Evolutionary conservation across 2,329 filamentous ascomycete genomes (phyloP).

Genomic region (Bipolaris victoriae): DNA sequence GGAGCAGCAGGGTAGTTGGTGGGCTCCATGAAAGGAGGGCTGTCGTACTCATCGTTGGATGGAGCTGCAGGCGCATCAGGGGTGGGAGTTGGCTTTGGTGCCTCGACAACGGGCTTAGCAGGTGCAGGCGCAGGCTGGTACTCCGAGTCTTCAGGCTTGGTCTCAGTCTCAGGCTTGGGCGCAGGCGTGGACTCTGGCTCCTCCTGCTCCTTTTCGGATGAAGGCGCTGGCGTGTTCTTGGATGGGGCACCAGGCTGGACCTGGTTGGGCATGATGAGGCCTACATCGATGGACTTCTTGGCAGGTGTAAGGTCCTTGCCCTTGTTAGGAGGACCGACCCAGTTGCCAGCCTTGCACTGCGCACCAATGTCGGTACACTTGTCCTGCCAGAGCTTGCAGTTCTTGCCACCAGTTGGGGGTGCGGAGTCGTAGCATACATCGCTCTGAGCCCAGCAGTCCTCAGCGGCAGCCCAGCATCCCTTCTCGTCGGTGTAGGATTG

Average conservation of each 20-base stretch:
- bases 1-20: constrained; percentile 4
- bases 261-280: constrained; percentile 29
- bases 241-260: constrained; percentile 25
- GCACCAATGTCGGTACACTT: constrained; percentile 62
- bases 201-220: constrained; percentile 7
- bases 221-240: constrained; percentile 16
- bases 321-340: constrained; percentile 53
- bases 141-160: too few relatives aligned
- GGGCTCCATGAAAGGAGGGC: constrained; percentile 9
- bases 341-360: constrained; percentile 51
- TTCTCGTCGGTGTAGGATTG: constrained; percentile 60
- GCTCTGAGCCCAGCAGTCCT: constrained; percentile 62
- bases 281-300: constrained; percentile 40
- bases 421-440: constrained; percentile 65
- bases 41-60: constrained; percentile 17
- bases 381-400: constrained; percentile 67
- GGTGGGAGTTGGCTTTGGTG: constrained; percentile 8
- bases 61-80: constrained; percentile 18
- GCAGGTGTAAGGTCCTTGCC: constrained; percentile 48
- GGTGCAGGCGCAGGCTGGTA: neutral
- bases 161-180: too few relatives aligned
- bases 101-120: neutral
- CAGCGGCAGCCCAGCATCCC: constrained; percentile 63
- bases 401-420: constrained; percentile 64
- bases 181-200: neutral